A percentile compares a stretch with the other conserved stretches of the same genome.
Evolutionary conservation across 805 yeast genomes (phyloP).

Genomic region (Myxozyma monticola): DNA sequence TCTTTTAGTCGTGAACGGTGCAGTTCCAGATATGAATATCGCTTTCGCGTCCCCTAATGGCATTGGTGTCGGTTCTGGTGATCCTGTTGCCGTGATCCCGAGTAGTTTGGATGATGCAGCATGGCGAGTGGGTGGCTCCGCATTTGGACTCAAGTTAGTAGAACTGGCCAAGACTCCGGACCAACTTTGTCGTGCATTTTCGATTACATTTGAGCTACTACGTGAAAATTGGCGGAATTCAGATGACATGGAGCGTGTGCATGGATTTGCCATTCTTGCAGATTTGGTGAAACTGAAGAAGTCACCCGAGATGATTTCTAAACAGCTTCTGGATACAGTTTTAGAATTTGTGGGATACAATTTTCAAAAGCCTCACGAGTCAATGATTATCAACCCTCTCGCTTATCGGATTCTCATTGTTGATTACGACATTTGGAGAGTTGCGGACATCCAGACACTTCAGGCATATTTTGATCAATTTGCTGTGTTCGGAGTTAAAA

Average conservation of each 20-base stretch:
- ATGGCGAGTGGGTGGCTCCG: conserved; percentile 52
- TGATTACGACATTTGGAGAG: conserved; percentile 63
- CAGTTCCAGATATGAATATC: conserved; percentile 28
- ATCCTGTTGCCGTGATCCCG: conserved; percentile 27
- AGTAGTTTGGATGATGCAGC: conserved; percentile 30
- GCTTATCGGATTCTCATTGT: conserved; percentile 61
- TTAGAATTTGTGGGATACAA: conserved; percentile 59
- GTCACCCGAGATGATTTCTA: conserved; percentile 33
- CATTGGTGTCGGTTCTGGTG: conserved; percentile 27
- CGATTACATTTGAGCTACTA: conserved; percentile 47
- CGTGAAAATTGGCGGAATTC: conserved; percentile 52
- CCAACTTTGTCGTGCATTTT: conserved; percentile 41
- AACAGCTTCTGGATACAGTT: conserved; percentile 52
- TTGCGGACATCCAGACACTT: conserved; percentile 46
- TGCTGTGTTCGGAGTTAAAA: conserved; percentile 51
- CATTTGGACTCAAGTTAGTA: conserved; percentile 47
- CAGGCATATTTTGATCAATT: conserved; percentile 59
- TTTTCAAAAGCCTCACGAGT: conserved; percentile 50
- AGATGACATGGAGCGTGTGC: conserved; percentile 58
- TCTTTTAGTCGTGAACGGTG: conserved; percentile 24
- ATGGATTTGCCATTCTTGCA: conserved; percentile 61
- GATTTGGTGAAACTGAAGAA: conserved; percentile 54
- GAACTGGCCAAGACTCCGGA: conserved; percentile 46
- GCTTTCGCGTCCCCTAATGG: conserved; percentile 23
- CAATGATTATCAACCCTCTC: conserved; percentile 54